Evolutionary conservation across 2,329 filamentous ascomycete species (phyloP).

Genomic region (Talaromyces sp.): DNA sequence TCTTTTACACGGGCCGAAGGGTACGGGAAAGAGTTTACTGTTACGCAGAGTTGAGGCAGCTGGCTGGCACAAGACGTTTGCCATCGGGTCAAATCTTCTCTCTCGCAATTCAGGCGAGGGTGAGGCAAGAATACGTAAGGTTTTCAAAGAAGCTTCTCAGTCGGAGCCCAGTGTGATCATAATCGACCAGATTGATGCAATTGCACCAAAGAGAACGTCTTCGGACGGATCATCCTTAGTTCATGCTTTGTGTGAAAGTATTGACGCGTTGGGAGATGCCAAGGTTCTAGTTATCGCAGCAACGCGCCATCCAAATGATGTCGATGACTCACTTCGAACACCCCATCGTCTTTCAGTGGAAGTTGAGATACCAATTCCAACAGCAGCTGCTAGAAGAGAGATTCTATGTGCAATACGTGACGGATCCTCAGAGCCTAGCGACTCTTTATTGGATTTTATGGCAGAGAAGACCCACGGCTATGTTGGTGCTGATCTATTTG

Average conservation of each 20-base stretch:
- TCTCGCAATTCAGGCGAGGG: conserved; percentile 39
- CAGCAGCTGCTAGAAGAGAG: conserved; percentile 64
- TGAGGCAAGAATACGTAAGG: conserved; percentile 59
- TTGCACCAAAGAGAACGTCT: conserved; percentile 59
- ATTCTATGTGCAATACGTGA: conserved; percentile 64
- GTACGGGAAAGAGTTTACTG: conserved; percentile 79
- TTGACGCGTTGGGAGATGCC: conserved; percentile 41
- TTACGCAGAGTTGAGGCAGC: conserved; percentile 64
- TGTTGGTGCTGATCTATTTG: conserved; percentile 72
- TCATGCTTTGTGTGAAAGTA: conserved; percentile 39
- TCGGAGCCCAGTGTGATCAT: conserved; percentile 73
- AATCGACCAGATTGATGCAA: conserved; percentile 71
- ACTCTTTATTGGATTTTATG: conserved; percentile 57
- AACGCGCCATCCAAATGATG: conserved; percentile 67
- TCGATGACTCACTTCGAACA: conserved; percentile 67
- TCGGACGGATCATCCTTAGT: conserved; percentile 38
- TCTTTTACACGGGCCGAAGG: conserved; percentile 74
- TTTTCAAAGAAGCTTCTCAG: conserved; percentile 66
- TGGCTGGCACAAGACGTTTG: conserved; percentile 68
- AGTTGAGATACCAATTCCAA: conserved; percentile 74
- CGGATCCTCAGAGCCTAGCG: conserved; percentile 48
- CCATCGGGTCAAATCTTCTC: conserved; percentile 33
- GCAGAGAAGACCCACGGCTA: conserved; percentile 81
- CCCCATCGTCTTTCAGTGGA: conserved; percentile 63
- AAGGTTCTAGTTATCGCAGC: conserved; percentile 72